Conservation (phyloP, 306 rosid species). For the Lathyrus aphaca region DNA sequence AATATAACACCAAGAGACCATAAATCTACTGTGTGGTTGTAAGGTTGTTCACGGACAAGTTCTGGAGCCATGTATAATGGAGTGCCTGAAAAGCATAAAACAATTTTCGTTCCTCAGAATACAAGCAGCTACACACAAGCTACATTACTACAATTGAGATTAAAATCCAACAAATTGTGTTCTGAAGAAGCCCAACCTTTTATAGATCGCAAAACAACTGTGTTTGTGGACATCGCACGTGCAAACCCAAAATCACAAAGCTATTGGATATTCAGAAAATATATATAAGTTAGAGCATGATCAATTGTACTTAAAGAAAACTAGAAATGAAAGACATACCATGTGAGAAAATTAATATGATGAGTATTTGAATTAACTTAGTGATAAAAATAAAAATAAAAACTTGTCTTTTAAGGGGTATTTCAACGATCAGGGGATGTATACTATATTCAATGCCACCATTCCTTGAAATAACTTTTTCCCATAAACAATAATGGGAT, state of each 20-base stretch:
- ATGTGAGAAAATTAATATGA: neutral
- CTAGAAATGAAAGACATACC: conserved; percentile 21
- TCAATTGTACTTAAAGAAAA: conserved; percentile 2
- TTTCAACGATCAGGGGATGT: neutral
- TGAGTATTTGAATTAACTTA: neutral
- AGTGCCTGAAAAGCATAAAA: conserved; percentile 64
- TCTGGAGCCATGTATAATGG: conserved; percentile 99
- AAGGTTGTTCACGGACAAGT: conserved; percentile 95
- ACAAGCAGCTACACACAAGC: conserved; percentile 27
- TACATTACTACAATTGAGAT: conserved; percentile 16
- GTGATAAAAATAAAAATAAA: conserved; percentile 10
- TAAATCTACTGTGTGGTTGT: conserved; percentile 93
- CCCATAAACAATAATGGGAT: neutral
- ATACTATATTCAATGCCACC: neutral
- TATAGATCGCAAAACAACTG: conserved; percentile 94
- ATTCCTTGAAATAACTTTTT: neutral
- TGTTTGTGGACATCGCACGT: conserved; percentile 98
- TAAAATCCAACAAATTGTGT: conserved; percentile 18
- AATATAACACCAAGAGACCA: conserved; percentile 99
- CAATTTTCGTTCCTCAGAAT: conserved; percentile 13
- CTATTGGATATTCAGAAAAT: conserved; percentile 48
- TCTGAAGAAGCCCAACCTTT: conserved; percentile 67
- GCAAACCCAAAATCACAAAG: conserved; percentile 99
- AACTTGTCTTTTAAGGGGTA: neutral
- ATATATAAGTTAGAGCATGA: conserved; percentile 23